Evolutionary conservation across 148 eudicot species (phyloP).

Genomic region (Persicaria maculosa): DNA sequence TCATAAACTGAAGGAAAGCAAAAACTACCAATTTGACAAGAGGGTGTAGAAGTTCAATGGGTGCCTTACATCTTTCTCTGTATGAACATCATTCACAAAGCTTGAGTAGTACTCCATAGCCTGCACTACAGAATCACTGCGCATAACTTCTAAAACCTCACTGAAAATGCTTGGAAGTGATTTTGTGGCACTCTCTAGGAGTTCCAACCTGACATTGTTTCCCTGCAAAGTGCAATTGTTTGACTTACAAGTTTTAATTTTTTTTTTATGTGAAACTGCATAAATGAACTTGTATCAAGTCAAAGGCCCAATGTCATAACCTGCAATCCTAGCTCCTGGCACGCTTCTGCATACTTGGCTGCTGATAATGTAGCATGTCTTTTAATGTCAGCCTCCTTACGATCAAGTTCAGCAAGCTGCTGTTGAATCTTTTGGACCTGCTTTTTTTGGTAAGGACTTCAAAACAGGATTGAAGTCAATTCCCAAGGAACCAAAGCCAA

Average conservation of each 20-base stretch:
- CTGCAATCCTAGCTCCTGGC: constrained; percentile 91
- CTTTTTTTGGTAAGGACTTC: constrained; percentile 88
- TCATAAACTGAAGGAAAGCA: constrained; percentile 4
- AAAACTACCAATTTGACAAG: neutral
- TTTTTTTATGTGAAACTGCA: neutral
- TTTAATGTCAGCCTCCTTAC: constrained; percentile 89
- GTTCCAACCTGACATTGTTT: constrained; percentile 69
- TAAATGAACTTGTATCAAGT: neutral
- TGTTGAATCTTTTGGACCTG: constrained; percentile 92
- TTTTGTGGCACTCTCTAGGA: constrained; percentile 64
- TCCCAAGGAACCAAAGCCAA: neutral
- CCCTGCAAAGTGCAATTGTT: constrained; percentile 45
- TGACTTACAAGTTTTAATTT: neutral
- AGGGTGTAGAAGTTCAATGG: neutral
- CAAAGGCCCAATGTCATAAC: constrained; percentile 25
- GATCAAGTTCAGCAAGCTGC: constrained; percentile 83
- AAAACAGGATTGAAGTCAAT: constrained; percentile 22
- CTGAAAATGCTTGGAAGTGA: constrained; percentile 74
- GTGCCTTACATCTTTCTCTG: constrained; percentile 61
- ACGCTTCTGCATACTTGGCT: constrained; percentile 83
- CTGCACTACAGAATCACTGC: constrained; percentile 59
- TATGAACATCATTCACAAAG: constrained; percentile 64
- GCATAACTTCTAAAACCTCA: constrained; percentile 61
- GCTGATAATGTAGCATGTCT: constrained; percentile 91
- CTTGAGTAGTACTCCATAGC: constrained; percentile 72